Evolutionary conservation across 1,284 basidiomycete genomes (phyloP), one percentile per base, ranked within the genome.

Genomic region (Irpex sp.): DNA sequence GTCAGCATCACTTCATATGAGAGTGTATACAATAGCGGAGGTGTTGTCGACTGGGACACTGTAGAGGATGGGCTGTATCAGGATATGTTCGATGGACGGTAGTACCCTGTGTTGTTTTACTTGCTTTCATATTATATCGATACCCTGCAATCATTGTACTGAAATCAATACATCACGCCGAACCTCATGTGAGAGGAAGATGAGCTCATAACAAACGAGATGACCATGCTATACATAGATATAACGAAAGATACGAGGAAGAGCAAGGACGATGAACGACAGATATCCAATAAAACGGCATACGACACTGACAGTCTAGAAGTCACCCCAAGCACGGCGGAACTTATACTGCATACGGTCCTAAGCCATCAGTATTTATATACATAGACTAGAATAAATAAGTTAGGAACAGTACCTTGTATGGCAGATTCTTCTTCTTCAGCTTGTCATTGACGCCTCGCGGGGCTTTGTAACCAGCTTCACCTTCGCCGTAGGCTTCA

Each of bases 1-100:
- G 88, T 94, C 57, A 96, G 94, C 75, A 88, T 96, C 58, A 83
- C 89, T 5, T 91, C 91, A 11, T 98, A 96, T 72, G 95, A 97
- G 77, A 91, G 90, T 64, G 85, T 96, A 54, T 97, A 97, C 75
- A 85, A 85, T 2, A 89, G 89, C 65, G 83, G 82, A 21, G 89
- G 91, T 0, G 86, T 83, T 61, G 81, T 97, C 15, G 95, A 98
- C 73, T 96, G 92, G 93, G 88, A 88, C 31, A 86, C 86, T 6
- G 88, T 98, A 19, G 96, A 98, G 76, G 82, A 79, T 52, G 86
- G 88, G 6, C 76, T 98, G 51, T 78, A 91, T 74, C 82, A 86
- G 57, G 96, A 98, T 76, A 89, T 98, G 78, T 98, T 98, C 72
- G 94, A 96, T 65, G 86, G 86, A 63, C 80, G 85, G 65, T 82